Evolutionary conservation across 768 basidiomycete species (phyloP), one percentile per base, ranked within the genome.

Genomic region (Auricularia sp.): DNA sequence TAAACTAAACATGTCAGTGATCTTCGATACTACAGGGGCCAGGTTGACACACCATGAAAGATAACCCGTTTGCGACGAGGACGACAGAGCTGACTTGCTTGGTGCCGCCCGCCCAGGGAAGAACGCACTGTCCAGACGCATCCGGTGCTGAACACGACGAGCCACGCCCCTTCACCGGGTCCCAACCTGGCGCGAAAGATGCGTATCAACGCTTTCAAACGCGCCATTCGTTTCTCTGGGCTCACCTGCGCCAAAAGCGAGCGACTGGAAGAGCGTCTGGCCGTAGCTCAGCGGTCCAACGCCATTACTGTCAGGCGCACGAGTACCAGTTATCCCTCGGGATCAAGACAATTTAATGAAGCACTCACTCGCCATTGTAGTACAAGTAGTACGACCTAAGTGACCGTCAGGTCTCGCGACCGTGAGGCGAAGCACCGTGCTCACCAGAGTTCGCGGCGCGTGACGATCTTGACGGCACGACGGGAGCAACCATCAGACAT

Each of bases 51-150:
- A 87, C 83, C 11, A 87, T 87, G 66, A 91, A 93, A 70, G 85
- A 85, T 62, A 87, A 76, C 1, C 90, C 90, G 59, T 88, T 91
- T 0, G 90, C 82, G 21, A 92, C 76, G 14, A 93, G 77, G n/a
- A 92, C 85, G 34, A 92, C 75, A 54, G 90, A 89, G 12, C 87
- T 83, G 43, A 93, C 84, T 2, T 86, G 74, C 72, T 88, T 91
- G 3, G 87, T 87, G 2, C 89, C 87, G 18, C 80, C 77, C 6
- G 77, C 82, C 91, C 90, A 92, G 0, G 87, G 88, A 47, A 93
- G 74, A 34, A 92, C 89, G 67, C 91, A 92, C 71, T 83, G 82
- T 0, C 87, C 88, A 0, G 88, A 88, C 0, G 87, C 76, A 53
- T 73, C 79, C 0, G 70, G 68, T n/a, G 78, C 80, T 36, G 72